A percentile compares a stretch with the other conserved stretches of the same genome.
phyloP scores from a whole-genome alignment of 768 basidiomycete genomes.

The Serendipita sp. region DNA sequence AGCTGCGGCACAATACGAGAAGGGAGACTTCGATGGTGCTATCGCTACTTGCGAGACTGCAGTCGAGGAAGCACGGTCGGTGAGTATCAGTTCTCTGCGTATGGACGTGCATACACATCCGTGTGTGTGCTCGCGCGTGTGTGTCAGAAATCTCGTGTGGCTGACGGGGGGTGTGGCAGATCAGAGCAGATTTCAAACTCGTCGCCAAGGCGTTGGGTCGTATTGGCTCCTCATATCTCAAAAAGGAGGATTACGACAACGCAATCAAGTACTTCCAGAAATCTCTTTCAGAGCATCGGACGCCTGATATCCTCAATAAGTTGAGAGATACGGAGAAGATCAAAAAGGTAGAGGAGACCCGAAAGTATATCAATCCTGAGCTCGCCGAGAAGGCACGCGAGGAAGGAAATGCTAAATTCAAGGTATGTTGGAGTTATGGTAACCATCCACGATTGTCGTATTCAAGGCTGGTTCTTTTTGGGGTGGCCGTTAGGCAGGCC shows the following conservation, averaged over 20 bases:
- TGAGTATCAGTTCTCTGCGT: conserved; percentile 20
- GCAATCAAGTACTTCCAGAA: conserved; percentile 91
- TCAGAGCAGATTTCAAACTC: conserved; percentile 88
- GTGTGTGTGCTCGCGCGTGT: too few relatives aligned
- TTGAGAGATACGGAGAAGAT: conserved; percentile 64
- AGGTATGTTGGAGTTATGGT: conserved; percentile 24
- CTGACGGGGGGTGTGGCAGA: conserved; percentile 21
- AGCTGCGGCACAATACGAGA: conserved; percentile 81
- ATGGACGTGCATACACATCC: neutral
- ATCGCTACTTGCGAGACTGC: conserved; percentile 91
- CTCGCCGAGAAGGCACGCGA: conserved; percentile 71
- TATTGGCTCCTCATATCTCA: conserved; percentile 67
- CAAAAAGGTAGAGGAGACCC: conserved; percentile 58
- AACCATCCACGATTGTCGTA: neutral
- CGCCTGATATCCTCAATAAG: conserved; percentile 80
- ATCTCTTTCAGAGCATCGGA: conserved; percentile 90
- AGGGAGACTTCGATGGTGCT: conserved; percentile 78
- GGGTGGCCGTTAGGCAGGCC: conserved; percentile 30
- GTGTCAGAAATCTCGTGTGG: too few relatives aligned
- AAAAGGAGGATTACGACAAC: conserved; percentile 54
- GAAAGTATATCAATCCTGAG: conserved; percentile 77
- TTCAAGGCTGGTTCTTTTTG: neutral
- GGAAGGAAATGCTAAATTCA: conserved; percentile 86
- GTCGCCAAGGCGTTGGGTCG: conserved; percentile 90
- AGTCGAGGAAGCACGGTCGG: conserved; percentile 82